Base-by-base conservation (phyloP, 2,329 filamentous ascomycete species). In the Cercospora sp. region DNA sequence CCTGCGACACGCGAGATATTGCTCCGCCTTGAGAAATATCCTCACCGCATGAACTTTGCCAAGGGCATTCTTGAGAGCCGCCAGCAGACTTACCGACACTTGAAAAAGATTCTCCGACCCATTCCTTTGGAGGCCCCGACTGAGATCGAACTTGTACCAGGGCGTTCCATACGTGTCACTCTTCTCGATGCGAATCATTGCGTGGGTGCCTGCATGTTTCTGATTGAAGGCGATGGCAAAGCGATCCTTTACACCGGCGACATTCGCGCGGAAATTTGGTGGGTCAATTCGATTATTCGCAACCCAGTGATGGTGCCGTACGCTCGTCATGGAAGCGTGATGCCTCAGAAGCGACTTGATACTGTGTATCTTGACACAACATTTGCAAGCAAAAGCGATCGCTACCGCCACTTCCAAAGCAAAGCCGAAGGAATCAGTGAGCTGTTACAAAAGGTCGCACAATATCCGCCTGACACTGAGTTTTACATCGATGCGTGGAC, bases 141-240 rank as follows among this genome's bases (percentile, higher is more conserved):
- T 0, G 80, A 82, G 3, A 87, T 98, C 58, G 92, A 97, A 74
- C 83, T 97, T 2, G 84, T 83, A 1, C 91, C 90, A 0, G 87
- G 87, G 1, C 85, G 86, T 58, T 82, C 81, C n/a, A 88, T 97
- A 26, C 88, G 89, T 58, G 92, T 97, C 18, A 97, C 93, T 0
- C 83, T 97, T 0, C 87, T 97, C 62, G 91, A 97, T 81, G 93
- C 94, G 1, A 97, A 98, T 74, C 94, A 97, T 77, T 98, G 94
- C 74, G 86, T 90, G 0, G 94, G 94, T 0, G 89, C 93, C 18
- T 92, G 95, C 18, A 97, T 97, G 93, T 97, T 97, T 76, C 82
- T 97, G 18, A 90, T 97, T 30, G 92, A 97, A 80, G 89, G 88
- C 1, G 80, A 87, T 63, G 85, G 84, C 0, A 91, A 89, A 69